phyloP scores from a whole-genome alignment of 1,284 basidiomycete species.

The Trametes polyzona region DNA sequence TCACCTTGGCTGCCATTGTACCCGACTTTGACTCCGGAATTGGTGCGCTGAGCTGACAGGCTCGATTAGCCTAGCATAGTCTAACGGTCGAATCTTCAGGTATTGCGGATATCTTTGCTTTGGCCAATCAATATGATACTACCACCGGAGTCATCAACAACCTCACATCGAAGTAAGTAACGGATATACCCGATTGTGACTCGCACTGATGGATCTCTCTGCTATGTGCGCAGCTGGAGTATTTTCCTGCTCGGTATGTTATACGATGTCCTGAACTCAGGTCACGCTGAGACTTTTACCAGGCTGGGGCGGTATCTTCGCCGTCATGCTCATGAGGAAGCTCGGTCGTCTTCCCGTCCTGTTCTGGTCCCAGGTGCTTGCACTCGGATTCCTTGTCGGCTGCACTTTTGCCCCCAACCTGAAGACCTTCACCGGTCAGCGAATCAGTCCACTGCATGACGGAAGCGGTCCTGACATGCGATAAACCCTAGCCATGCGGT shows the following conservation, averaged over 20 bases:
- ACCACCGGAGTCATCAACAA: constrained; percentile 65
- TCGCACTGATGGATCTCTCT: constrained; percentile 1
- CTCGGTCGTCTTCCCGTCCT: constrained; percentile 63
- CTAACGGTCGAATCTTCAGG: constrained; percentile 39
- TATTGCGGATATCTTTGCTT: constrained; percentile 61
- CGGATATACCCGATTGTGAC: too few species aligned
- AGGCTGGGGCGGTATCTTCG: constrained; percentile 67
- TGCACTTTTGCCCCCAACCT: constrained; percentile 59
- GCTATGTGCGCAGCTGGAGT: constrained; percentile 53
- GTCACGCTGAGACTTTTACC: background rate
- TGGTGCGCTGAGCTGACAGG: constrained; percentile 43
- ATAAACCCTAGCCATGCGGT: constrained; percentile 76
- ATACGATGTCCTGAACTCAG: background rate
- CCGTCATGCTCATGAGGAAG: constrained; percentile 61
- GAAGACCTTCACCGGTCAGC: constrained; percentile 53
- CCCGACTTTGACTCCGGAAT: constrained; percentile 74
- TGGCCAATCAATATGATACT: constrained; percentile 62
- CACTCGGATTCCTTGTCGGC: constrained; percentile 53
- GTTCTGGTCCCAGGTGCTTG: constrained; percentile 66
- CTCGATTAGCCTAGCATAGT: too few species aligned
- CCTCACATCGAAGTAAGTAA: constrained; percentile 48
- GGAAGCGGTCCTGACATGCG: too few species aligned
- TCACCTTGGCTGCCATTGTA: constrained; percentile 67
- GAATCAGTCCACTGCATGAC: too few species aligned
- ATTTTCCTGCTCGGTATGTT: constrained; percentile 62